Conservation (phyloP, 2,329 filamentous ascomycete species). For the Verticillium tricorpus region DNA sequence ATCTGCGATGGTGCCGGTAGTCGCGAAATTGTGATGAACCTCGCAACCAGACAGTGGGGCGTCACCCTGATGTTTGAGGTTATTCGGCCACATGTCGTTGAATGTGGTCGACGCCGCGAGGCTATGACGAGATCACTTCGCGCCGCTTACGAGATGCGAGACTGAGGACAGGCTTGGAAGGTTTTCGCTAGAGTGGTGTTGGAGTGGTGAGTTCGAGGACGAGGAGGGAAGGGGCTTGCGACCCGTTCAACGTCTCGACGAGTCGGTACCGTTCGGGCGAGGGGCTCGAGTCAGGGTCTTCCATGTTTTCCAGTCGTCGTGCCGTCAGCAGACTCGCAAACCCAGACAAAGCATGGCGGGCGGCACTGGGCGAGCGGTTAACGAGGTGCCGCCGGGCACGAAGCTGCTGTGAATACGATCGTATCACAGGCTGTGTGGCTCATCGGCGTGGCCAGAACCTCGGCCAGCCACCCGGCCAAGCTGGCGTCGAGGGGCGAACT, state of each 20-base stretch:
- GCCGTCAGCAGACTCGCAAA: neutral
- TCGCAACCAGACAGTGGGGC: neutral
- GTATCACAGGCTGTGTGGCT: neutral
- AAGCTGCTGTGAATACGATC: neutral
- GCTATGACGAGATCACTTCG: neutral
- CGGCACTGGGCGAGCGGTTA: neutral
- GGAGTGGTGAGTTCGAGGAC: no score
- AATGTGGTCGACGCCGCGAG: neutral
- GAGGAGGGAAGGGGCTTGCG: no score
- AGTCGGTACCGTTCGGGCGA: neutral
- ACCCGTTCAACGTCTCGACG: neutral
- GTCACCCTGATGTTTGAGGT: neutral
- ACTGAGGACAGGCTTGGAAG: neutral
- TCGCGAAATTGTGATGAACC: neutral
- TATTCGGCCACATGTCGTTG: neutral
- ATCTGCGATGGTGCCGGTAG: neutral
- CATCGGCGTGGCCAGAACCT: neutral
- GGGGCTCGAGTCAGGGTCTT: neutral
- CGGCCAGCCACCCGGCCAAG: neutral
- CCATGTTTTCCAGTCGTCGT: neutral
- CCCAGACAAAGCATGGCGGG: neutral
- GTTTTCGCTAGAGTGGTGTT: neutral
- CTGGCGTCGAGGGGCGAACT: neutral
- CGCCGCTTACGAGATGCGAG: neutral
- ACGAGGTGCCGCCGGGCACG: neutral